Percentiles rank a stretch among this genome's conserved stretches.
phyloP scores from a whole-genome alignment of 352 stramenopile species.

The Globisporangium cystogenes region DNA sequence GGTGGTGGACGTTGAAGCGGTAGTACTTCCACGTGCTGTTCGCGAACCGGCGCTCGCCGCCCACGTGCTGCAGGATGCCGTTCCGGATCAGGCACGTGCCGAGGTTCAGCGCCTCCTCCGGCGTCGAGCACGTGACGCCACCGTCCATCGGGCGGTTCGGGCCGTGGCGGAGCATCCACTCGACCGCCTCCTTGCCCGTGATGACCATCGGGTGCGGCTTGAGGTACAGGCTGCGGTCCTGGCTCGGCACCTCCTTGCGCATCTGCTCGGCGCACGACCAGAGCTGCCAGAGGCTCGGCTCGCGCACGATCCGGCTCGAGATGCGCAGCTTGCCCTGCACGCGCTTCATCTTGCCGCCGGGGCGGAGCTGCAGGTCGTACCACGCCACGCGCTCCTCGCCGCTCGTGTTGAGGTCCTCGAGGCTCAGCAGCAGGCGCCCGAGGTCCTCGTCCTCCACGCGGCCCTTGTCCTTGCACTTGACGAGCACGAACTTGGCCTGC shows the following conservation, averaged over 20 bases:
- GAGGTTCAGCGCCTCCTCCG: slow-evolving; percentile 76
- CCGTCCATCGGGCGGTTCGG: slow-evolving; percentile 80
- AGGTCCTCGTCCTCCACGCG: slow-evolving; percentile 80
- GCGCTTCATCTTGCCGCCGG: slow-evolving; percentile 80
- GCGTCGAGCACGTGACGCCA: slow-evolving; percentile 79
- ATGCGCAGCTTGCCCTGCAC: slow-evolving; percentile 80
- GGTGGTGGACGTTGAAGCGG: slow-evolving; percentile 76
- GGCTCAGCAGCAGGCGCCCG: slow-evolving; percentile 65
- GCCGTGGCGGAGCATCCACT: slow-evolving; percentile 86
- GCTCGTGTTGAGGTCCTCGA: slow-evolving; percentile 82
- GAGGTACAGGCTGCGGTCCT: slow-evolving; percentile 78
- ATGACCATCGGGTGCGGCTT: slow-evolving; percentile 78
- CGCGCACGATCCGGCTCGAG: slow-evolving; percentile 79
- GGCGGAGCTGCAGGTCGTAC: slow-evolving; percentile 82
- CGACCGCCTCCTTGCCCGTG: slow-evolving; percentile 69
- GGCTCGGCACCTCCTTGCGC: slow-evolving; percentile 58
- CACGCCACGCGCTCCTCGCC: slow-evolving; percentile 77
- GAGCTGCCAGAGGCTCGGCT: slow-evolving; percentile 79
- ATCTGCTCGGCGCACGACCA: slow-evolving; percentile 84
- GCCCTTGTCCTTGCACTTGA: slow-evolving; percentile 88
- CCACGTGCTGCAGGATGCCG: slow-evolving; percentile 67
- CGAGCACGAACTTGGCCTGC: slow-evolving; percentile 74
- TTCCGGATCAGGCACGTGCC: slow-evolving; percentile 65
- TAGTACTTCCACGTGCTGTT: slow-evolving; percentile 89
- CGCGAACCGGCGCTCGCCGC: slow-evolving; percentile 60